These are phyloP conservation scores for Excoecaria cochinchinensis DNA, from an alignment of 345 rosid genomes.

Conservation along the genomic window DNA sequence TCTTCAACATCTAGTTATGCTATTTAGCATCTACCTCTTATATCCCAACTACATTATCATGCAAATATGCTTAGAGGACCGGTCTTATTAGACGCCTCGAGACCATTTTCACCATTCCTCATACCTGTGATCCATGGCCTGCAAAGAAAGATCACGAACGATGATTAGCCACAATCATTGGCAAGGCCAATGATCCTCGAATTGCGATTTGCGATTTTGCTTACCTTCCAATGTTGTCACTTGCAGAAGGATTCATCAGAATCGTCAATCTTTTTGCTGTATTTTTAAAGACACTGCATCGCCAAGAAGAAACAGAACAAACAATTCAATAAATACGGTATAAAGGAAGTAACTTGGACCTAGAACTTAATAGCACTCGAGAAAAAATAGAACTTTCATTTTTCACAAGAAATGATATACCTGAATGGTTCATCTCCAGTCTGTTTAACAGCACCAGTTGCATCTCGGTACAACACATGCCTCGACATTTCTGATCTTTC, in stretches of 20 bases:
- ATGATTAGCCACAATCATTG: background rate
- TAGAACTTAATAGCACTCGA: background rate
- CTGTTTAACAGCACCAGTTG: conserved; percentile 53
- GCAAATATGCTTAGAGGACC: conserved; percentile 80
- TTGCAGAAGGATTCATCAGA: conserved; percentile 45
- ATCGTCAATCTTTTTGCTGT: conserved; percentile 74
- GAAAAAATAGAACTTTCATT: background rate
- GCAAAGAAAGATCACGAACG: conserved; percentile 19
- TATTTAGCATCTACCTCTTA: conserved; percentile 5
- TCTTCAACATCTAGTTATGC: conserved; percentile 11
- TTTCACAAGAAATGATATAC: conserved; percentile 28
- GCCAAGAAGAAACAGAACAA: conserved; percentile 7
- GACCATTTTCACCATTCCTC: conserved; percentile 53
- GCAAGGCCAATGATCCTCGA: no score
- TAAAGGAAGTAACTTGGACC: background rate
- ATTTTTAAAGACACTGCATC: conserved; percentile 59
- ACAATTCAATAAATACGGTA: background rate
- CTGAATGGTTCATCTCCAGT: conserved; percentile 89
- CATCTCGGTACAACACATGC: conserved; percentile 69
- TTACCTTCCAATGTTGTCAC: conserved; percentile 60
- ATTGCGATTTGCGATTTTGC: background rate
- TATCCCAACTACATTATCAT: conserved; percentile 14
- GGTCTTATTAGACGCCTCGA: conserved; percentile 57
- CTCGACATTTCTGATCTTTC: conserved; percentile 57
- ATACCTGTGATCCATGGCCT: conserved; percentile 72